Base-by-base conservation (phyloP, 2,329 filamentous ascomycete species). In the Venturia nashicola region DNA sequence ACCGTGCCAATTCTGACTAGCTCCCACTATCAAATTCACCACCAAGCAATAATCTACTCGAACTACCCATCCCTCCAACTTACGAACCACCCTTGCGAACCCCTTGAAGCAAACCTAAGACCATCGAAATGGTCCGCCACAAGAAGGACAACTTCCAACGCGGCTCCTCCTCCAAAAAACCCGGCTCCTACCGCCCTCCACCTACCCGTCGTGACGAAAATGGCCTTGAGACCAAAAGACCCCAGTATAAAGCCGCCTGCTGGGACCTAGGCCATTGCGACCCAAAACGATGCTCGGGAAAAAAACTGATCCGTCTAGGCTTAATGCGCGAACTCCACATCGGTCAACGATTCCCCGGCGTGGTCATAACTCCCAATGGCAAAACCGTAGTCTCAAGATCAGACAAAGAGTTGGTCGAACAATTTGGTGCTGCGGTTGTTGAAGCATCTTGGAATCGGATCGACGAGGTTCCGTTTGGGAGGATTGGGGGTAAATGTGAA, bases 211-310 rank as follows among this genome's bases (percentile, higher is more conserved):
- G 59, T 18, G 59, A 46, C 18, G 59, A 32, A 43, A 36, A 57
- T 57, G 51, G 51, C 32, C 51, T 57, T 32, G 51, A 57, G 14
- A 48, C n/a, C 18, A 44, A 40, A 54, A 67, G 75, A 34, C 77
- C 83, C 70, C 67, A 86, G 77, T 97, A 92, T 83, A 96, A 95
- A 77, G 93, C 94, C 60, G 94, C 93, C 65, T 97, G 93, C 75
- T 99, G 94, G 94, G 94, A 99, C 72, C 82, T 99, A 42, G 93
- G 92, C 67, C 94, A 99, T 78, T 99, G 94, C 79, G 94, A 99
- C 72, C 91, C 93, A 9, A 97, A 97, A 76, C 83, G 93, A 69
- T 99, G 94, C 77, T 97, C 92, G 0, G 94, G 94, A 40, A 99
- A 99, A 79, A 87, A 90, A 67, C 83, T 99, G 42, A 96, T 99